Evolutionary conservation across 2,329 filamentous ascomycete species (phyloP).

Genomic region (Beauveria sp.): DNA sequence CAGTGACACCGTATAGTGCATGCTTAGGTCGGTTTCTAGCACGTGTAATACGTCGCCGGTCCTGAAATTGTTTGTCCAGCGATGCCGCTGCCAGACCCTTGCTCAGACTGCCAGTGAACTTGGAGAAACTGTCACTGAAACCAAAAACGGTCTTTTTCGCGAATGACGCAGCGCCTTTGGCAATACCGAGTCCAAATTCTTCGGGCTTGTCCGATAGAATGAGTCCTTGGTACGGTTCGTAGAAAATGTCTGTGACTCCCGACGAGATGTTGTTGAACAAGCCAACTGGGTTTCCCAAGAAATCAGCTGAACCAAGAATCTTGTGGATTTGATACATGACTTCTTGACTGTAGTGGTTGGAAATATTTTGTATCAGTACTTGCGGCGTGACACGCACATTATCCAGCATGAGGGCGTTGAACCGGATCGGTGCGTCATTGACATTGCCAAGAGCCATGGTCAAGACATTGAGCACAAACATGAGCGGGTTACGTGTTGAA

Average conservation of each 20-base stretch:
- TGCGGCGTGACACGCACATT: slow-evolving; percentile 87
- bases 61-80: slow-evolving; percentile 97
- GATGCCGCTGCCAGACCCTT: slow-evolving; percentile 94
- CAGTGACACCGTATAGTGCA: slow-evolving; percentile 90
- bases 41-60: slow-evolving; percentile 85
- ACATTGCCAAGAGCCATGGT: slow-evolving; percentile 99
- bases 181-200: slow-evolving; percentile 89
- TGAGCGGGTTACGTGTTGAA: slow-evolving; percentile 83
- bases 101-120: slow-evolving; percentile 93
- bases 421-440: slow-evolving; percentile 89
- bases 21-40: slow-evolving; percentile 94
- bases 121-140: slow-evolving; percentile 93
- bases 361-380: slow-evolving; percentile 76
- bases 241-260: slow-evolving; percentile 95
- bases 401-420: slow-evolving; percentile 90
- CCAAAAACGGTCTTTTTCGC: slow-evolving; percentile 98
- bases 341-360: slow-evolving; percentile 94
- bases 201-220: slow-evolving; percentile 95
- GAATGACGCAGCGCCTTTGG: slow-evolving; percentile 92
- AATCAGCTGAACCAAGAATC: slow-evolving; percentile 93
- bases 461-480: slow-evolving; percentile 98
- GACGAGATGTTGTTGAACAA: slow-evolving; percentile 98
- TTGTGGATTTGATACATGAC: slow-evolving; percentile 94
- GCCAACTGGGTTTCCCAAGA: slow-evolving; percentile 93
- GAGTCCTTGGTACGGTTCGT: slow-evolving; percentile 95